A percentile compares a stretch with the other conserved stretches of the same genome.
Conservation (phyloP, 139 green algal species). For the Chlorella sp. region DNA sequence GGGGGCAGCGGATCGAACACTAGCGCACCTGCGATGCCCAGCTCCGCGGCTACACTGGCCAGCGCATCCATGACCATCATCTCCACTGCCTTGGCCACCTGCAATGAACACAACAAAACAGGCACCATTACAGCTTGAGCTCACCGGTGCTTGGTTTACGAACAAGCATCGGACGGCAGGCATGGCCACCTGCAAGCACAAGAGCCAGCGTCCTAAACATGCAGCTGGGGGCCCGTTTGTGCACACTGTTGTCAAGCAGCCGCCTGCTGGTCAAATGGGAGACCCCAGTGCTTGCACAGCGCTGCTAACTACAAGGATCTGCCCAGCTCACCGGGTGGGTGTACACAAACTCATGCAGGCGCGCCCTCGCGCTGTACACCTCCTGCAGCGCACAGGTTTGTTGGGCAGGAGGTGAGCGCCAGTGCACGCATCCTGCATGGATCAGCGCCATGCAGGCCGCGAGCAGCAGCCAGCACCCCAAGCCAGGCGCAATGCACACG, state of each 20-base stretch:
- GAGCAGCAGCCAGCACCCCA: background rate
- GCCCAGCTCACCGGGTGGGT: conserved; percentile 45
- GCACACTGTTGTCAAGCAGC: too few species aligned
- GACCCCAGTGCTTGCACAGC: too few species aligned
- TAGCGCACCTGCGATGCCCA: conserved; percentile 5
- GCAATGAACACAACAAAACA: too few species aligned
- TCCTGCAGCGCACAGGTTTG: conserved; percentile 56
- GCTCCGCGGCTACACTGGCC: conserved; percentile 46
- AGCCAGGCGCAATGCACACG: too few species aligned
- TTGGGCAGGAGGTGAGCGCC: too few species aligned
- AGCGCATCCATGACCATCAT: conserved; percentile 85
- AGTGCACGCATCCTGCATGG: too few species aligned
- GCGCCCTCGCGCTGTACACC: conserved; percentile 65
- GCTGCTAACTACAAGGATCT: conserved; percentile 51
- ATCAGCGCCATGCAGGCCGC: background rate
- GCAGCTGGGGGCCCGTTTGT: background rate
- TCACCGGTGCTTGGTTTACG: background rate
- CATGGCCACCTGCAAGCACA: background rate
- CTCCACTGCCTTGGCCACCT: conserved; percentile 65
- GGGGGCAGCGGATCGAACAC: too few species aligned
- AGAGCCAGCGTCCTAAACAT: background rate
- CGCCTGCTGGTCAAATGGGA: too few species aligned
- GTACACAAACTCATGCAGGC: conserved; percentile 49
- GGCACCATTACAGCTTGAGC: conserved; percentile 50
- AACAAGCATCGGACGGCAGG: background rate